A percentile compares a stretch with the other conserved stretches of the same genome.
phyloP scores from a whole-genome alignment of 257 asterid genomes.

The Solanum bukasovii region DNA sequence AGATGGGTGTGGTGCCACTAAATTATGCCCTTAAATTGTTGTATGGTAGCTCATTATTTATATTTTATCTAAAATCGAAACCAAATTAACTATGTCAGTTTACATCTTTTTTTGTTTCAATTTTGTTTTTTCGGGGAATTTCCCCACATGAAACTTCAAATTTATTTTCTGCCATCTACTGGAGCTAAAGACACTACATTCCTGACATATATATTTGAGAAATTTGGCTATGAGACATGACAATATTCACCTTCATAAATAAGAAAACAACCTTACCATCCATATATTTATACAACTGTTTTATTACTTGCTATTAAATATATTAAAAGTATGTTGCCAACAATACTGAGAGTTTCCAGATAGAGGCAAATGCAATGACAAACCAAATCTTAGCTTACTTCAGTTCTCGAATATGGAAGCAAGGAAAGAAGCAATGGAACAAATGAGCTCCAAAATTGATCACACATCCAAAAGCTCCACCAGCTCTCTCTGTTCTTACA shows the following conservation, averaged over 20 bases:
- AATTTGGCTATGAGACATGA: not conserved
- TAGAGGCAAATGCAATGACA: not conserved
- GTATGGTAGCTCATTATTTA: not conserved
- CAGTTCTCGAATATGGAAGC: constrained; percentile 39
- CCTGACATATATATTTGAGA: not conserved
- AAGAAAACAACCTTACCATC: not conserved
- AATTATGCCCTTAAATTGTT: not conserved
- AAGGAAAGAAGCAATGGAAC: constrained; percentile 47
- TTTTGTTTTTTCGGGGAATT: not conserved
- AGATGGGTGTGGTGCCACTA: not conserved
- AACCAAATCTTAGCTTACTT: not conserved
- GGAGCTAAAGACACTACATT: not conserved
- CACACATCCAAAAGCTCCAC: constrained; percentile 37
- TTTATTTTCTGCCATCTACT: not conserved
- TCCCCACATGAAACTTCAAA: not conserved
- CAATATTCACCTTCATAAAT: not conserved
- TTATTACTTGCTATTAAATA: not conserved
- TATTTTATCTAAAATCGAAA: not conserved
- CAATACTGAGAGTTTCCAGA: not conserved
- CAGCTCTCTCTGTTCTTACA: constrained; percentile 14
- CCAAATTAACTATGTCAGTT: not conserved
- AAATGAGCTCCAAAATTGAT: constrained; percentile 27
- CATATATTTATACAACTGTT: not conserved
- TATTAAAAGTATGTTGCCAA: not conserved
- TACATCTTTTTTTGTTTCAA: not conserved